Evolutionary conservation across 371 early-diverging fungal species (phyloP), one percentile per base, ranked within the genome.

Genomic region (Actinomortierella wolfii): DNA sequence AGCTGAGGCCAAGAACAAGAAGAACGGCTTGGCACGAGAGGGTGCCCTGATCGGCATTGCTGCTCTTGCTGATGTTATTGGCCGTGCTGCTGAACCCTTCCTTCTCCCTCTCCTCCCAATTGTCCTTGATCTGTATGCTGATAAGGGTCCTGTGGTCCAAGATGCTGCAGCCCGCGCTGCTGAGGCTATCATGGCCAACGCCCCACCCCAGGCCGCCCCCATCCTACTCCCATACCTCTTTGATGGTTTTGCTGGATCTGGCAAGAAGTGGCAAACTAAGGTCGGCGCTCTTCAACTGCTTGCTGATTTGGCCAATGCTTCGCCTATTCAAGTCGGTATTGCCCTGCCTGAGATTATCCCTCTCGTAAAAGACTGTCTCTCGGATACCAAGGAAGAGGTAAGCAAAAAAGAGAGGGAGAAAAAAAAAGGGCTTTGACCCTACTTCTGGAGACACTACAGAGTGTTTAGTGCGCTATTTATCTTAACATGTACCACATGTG

Each of bases 261-360:
- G 71, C 5, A 89, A 87, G 68, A 91, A 91, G 62, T 91, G 91
- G 92, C 91, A 92, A 76, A 87, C 89, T 46, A 86, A 88, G 69
- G 80, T 86, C 23, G 90, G 84, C 47, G 88, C 89, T 20, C 68
- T 90, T 40, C 80, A 88, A 54, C 54, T 86, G 9, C 59, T 92
- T 14, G 71, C 76, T 14, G 74, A 76, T 40, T 80, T 86, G 41
- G 84, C 88, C 41, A 69, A 78, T 39, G 78, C 64, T 18, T 86
- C 87, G 17, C 88, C 91, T 25, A 83, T 81, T 21, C 89, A 88
- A 57, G 84, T 90, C 55, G 89, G 86, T 59, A 78, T 78, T 50
- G 76, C 77, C 28, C 77, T 92, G 28, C 90, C 90, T 20, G 85
- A 85, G 51, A 85, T 92, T 51, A 87, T 90, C 57, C 91, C 92